Percentiles rank a stretch among this genome's conserved stretches.
Evolutionary conservation across 2,329 filamentous ascomycete species (phyloP).

Genomic region (Dendrostoma leiphaemia): DNA sequence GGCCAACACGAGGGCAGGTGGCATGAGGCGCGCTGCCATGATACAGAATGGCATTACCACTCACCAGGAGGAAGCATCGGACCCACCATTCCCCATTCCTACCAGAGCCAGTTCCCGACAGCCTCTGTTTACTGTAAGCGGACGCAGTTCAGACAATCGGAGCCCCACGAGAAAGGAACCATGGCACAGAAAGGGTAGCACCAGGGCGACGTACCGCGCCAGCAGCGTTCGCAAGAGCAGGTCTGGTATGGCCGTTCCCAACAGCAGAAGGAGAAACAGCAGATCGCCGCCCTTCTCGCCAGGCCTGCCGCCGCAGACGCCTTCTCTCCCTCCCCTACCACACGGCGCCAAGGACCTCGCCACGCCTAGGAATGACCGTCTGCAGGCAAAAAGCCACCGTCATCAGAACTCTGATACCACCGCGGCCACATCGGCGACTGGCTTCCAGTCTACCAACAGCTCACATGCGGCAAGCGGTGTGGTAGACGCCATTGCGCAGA

Average conservation of each 20-base stretch:
- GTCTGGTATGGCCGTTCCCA: slow-evolving; percentile 73
- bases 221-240: slow-evolving; percentile 78
- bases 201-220: slow-evolving; percentile 47
- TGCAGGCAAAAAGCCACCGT: slow-evolving; percentile 34
- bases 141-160: slow-evolving; percentile 67
- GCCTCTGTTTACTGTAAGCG: slow-evolving; percentile 63
- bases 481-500: slow-evolving; percentile 94
- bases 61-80: slow-evolving; percentile 58
- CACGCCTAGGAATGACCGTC: slow-evolving; percentile 47
- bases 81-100: slow-evolving; percentile 90
- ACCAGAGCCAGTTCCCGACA: slow-evolving; percentile 83
- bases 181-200: slow-evolving; percentile 55
- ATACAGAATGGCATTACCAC: slow-evolving; percentile 75
- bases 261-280: slow-evolving; percentile 49
- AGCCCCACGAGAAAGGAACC: slow-evolving; percentile 69
- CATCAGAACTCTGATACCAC: slow-evolving; percentile 63
- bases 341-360: slow-evolving; percentile 64
- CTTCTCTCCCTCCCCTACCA: slow-evolving; percentile 69
- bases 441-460: slow-evolving; percentile 53
- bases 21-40: slow-evolving; percentile 75
- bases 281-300: slow-evolving; percentile 65
- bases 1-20: slow-evolving; percentile 46
- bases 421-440: slow-evolving; percentile 43
- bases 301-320: slow-evolving; percentile 66
- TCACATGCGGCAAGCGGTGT: slow-evolving; percentile 71